A percentile compares a stretch with the other conserved stretches of the same genome.
Evolutionary conservation across 495 filamentous ascomycete genomes (phyloP).

Genomic region (Aspergillus mulundensis): DNA sequence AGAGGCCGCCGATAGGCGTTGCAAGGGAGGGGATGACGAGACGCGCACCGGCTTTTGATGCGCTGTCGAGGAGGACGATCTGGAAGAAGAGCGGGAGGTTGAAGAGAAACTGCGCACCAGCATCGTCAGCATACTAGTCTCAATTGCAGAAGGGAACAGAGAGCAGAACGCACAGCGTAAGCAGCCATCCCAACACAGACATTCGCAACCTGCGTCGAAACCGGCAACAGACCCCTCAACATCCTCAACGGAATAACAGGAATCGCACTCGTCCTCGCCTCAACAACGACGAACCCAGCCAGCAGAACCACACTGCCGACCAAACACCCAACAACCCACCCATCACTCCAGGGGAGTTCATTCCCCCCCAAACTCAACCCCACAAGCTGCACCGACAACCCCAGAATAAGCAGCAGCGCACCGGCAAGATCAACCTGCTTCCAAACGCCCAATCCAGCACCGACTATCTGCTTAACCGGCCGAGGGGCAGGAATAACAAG

Average conservation of each 20-base stretch:
- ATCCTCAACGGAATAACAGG: conserved; percentile 58
- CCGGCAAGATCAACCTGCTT: conserved; percentile 54
- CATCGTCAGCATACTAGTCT: no score
- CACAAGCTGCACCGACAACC: conserved; percentile 54
- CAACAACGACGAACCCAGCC: conserved; percentile 47
- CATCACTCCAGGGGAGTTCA: conserved; percentile 54
- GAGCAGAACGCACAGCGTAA: conserved; percentile 50
- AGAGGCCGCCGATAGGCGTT: conserved; percentile 56
- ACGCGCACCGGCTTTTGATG: conserved; percentile 55
- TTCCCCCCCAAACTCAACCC: conserved; percentile 61
- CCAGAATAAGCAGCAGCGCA: conserved; percentile 51
- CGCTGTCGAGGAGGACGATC: conserved; percentile 56
- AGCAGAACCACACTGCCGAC: conserved; percentile 49
- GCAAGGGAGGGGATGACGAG: conserved; percentile 59
- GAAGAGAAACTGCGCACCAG: conserved; percentile 55
- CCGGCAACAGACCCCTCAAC: conserved; percentile 48
- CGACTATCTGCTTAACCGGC: conserved; percentile 17
- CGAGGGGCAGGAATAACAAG: conserved; percentile 52
- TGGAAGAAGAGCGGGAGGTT: conserved; percentile 63
- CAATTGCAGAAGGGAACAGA: no score
- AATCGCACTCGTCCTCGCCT: conserved; percentile 54
- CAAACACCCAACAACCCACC: conserved; percentile 51
- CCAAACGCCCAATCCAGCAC: conserved; percentile 41
- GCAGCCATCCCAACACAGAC: conserved; percentile 58
- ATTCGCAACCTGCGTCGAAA: conserved; percentile 55